Evolutionary conservation across 2,329 filamentous ascomycete genomes (phyloP).

Genomic region (Cordyceps tenuipes): DNA sequence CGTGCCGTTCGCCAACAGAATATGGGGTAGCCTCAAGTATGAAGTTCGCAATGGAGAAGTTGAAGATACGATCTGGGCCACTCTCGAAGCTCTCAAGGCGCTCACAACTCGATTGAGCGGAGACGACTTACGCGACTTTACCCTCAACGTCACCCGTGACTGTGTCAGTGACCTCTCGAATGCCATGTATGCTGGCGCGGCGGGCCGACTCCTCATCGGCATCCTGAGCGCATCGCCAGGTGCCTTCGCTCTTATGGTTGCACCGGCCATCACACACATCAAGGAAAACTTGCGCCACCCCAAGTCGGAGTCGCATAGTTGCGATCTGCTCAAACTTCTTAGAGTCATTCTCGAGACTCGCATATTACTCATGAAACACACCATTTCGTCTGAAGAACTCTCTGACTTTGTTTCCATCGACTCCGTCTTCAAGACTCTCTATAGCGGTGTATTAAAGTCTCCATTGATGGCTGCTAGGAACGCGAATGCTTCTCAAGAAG

Average conservation of each 20-base stretch:
- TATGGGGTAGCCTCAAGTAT: conserved; percentile 55
- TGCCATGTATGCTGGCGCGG: conserved; percentile 42
- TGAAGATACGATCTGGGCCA: conserved; percentile 48
- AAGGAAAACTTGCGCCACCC: conserved; percentile 42
- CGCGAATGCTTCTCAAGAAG: conserved; percentile 26
- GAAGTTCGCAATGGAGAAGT: conserved; percentile 55
- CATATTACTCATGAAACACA: conserved; percentile 27
- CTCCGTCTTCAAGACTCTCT: conserved; percentile 31
- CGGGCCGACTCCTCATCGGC: conserved; percentile 44
- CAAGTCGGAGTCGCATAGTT: conserved; percentile 40
- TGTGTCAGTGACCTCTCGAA: conserved; percentile 45
- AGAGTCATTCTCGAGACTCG: conserved; percentile 43
- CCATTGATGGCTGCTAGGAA: conserved; percentile 25
- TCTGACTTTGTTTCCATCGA: conserved; percentile 29
- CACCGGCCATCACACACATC: conserved; percentile 39
- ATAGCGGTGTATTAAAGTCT: conserved; percentile 35
- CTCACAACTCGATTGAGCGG: conserved; percentile 38
- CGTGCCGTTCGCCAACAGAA: conserved; percentile 39
- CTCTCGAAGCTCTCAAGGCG: conserved; percentile 44
- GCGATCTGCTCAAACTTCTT: conserved; percentile 43
- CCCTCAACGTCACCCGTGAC: conserved; percentile 42
- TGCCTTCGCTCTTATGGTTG: conserved; percentile 40
- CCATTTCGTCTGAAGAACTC: conserved; percentile 28
- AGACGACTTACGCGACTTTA: conserved; percentile 37
- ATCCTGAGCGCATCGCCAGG: conserved; percentile 39